Conservation (phyloP, 2,329 filamentous ascomycete genomes). For the Claviceps humidiphila region DNA sequence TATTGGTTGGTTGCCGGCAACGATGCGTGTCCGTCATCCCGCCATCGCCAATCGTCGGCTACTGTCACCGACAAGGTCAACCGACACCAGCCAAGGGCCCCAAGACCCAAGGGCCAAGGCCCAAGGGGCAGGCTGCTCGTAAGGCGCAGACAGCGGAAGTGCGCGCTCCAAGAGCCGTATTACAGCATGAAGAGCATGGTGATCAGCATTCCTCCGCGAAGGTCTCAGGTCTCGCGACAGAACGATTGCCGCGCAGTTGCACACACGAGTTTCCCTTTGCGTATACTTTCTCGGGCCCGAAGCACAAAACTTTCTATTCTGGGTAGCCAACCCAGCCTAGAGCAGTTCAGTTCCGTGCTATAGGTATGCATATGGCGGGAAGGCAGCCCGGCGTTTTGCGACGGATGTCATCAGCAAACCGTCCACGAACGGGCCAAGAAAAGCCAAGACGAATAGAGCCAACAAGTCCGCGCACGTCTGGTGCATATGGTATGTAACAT, state of each 20-base stretch:
- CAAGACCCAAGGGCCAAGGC: too few relatives aligned
- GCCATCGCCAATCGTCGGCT: background rate
- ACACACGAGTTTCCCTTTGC: background rate
- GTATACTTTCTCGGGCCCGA: background rate
- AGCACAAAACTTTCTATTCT: background rate
- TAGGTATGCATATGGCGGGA: background rate
- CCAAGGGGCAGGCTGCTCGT: background rate
- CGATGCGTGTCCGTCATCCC: background rate
- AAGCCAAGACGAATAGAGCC: background rate
- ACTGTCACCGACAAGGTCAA: background rate
- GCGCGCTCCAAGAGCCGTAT: background rate
- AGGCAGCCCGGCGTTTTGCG: background rate
- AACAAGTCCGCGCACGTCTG: background rate
- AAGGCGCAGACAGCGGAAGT: too few relatives aligned
- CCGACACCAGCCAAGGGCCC: background rate
- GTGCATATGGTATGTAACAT: background rate
- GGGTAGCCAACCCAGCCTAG: background rate
- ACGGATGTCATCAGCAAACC: background rate
- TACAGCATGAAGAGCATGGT: background rate
- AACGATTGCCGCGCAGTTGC: background rate
- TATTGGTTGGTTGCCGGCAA: background rate
- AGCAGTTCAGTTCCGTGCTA: too few relatives aligned
- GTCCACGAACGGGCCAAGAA: background rate
- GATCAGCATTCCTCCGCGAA: background rate
- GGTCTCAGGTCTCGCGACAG: background rate